Base-by-base conservation (phyloP, 257 asterid genomes). In the Striga asiatica region DNA sequence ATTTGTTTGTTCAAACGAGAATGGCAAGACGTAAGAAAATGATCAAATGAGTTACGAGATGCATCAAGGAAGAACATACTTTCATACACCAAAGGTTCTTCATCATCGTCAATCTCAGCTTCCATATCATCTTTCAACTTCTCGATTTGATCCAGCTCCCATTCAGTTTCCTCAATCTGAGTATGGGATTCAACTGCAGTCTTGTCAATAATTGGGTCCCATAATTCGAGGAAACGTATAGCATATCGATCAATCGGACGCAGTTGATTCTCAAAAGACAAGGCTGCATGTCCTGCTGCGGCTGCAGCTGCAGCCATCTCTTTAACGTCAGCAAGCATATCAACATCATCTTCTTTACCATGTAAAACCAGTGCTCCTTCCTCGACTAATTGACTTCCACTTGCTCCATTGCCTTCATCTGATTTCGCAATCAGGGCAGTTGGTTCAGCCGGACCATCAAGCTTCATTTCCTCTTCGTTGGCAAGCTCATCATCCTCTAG, bases 271-370 rank as follows among this genome's bases (percentile, higher is more conserved):
- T 88, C 97, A 42, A 92, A 88, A 57, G 97, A 84, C 53, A 76
- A 66, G 73, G 84, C 69, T 23, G 76, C 81, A 65, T 92, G 89
- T 61, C 95, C 99, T 25, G 94, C 81, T 58, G 93, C 89, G 34
- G 88, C 97, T 16, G 97, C 98, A 39, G 99, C 95, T 1, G 85
- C 94, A 49, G 97, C 97, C 93, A 88, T 88, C 81, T 92, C 93
- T 71, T 82, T 84, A 70, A 92, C 99, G 61, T 92, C 95, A 49
- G 89, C 95, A 64, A 88, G 68, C 98, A 88, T 88, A 65, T 92
- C 97, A 65, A 72, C 69, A 69, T 87, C 97, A 60, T 92, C 94
- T 66, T 82, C 95, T 59, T 81, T 78, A 70, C 76, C 60, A 66
- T 81, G 76, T 25, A 79, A 34, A 64, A 71, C 60, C 18, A 72